These are phyloP conservation scores for Strigomonas culicis DNA, from an alignment of 208 protist species.

Conservation along the genomic window DNA sequence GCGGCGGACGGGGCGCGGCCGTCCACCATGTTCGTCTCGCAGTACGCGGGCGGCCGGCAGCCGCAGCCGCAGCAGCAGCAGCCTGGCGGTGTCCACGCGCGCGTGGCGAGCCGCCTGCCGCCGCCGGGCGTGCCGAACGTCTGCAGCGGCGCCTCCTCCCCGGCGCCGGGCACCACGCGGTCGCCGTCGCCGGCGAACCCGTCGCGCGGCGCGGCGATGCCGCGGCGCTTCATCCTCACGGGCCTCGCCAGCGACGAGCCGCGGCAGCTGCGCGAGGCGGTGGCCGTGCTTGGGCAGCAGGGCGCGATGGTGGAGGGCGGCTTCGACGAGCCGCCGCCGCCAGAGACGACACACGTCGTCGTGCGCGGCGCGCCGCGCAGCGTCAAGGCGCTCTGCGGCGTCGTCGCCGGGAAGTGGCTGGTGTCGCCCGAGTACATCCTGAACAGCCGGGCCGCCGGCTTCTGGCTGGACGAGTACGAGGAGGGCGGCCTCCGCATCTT, in stretches of 20 bases:
- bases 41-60: constrained; percentile 24
- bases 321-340: constrained; percentile 56
- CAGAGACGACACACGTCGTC: constrained; percentile 67
- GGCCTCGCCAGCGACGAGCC: constrained; percentile 54
- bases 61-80: constrained; percentile 5
- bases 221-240: constrained; percentile 73
- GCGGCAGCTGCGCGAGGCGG: constrained; percentile 29
- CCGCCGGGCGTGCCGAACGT: constrained; percentile 17
- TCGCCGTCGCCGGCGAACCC: constrained; percentile 84
- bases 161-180: constrained; percentile 57
- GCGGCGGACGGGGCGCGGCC: constrained; percentile 7
- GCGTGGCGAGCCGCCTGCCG: constrained; percentile 26
- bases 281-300: constrained; percentile 44
- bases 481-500: constrained; percentile 68
- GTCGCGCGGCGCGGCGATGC: constrained; percentile 46
- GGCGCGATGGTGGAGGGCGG: constrained; percentile 45
- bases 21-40: constrained; percentile 19
- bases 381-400: constrained; percentile 78
- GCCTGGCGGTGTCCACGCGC: neutral
- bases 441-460: constrained; percentile 53
- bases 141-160: constrained; percentile 51
- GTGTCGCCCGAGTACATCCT: constrained; percentile 74
- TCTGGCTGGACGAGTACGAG: constrained; percentile 79
- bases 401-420: constrained; percentile 75
- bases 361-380: constrained; percentile 72